Base-by-base conservation (phyloP, 2,329 filamentous ascomycete species). In the Beauveria brongniartii region DNA sequence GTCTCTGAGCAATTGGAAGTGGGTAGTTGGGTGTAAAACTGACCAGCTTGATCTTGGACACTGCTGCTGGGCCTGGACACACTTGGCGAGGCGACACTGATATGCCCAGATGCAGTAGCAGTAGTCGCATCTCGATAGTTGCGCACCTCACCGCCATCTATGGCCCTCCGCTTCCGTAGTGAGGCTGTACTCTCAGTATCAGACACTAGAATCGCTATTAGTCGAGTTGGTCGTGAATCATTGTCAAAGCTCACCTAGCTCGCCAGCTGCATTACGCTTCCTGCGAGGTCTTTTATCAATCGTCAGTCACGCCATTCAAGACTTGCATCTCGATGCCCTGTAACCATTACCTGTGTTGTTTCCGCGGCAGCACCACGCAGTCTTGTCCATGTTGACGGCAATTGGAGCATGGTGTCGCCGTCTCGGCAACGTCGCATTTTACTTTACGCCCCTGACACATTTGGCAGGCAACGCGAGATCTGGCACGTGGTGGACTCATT, bases 401-500 rank as follows among this genome's bases (percentile, higher is more conserved):
- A n/a, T 58, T 58, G 22, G 55, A 30, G 34, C 55, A 58, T 7
- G 55, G 44, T 9, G 2, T 7, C 12, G 12, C 14, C 22, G 55
- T 58, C 28, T 50, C 16, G 8, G 55, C 43, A 12, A 58, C 55
- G 26, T 58, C 55, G n/a, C 55, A 58, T 40, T 58, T 58, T 14
- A 58, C 55, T 34, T 59, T 59, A 46, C 46, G 55, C 16, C 20
- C 18, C 9, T 51, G 26, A 22, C 55, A 59, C 4, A 5, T 22
- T 41, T 59, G 55, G 34, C 55, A 59, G 28, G 55, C 55, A 41
- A 59, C 37, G 22, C 34, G 44, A 43, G 55, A 51, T 51, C 46
- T 26, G 7, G 55, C 7, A 8, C 55, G 55, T 5, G 47, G 16
- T 28, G 34, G n/a, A 5, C 3, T 46, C 44, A 58, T 43, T 10